Evolutionary conservation across 2,329 filamentous ascomycete genomes (phyloP), one percentile per base, ranked within the genome.

Genomic region (Clonostachys sp.): DNA sequence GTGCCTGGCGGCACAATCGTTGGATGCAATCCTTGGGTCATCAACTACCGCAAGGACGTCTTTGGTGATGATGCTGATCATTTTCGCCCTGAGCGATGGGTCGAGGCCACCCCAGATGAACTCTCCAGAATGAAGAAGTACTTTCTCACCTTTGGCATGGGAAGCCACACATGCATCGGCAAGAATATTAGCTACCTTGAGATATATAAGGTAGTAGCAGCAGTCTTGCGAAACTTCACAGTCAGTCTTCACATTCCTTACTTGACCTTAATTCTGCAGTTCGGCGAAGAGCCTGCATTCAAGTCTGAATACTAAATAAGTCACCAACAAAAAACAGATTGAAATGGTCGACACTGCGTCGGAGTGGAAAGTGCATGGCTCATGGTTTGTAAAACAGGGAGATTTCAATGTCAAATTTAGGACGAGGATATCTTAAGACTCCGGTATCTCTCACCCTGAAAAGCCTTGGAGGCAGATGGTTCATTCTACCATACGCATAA

Each of bases 81-180:
- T 46, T 75, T 74, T 51, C 57, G 60, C 0, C 73, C 73, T 0
- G 72, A 75, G 52, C 61, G 73, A 6, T 76, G 72, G 67, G 57
- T 46, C 7, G 40, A 42, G 34, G 24, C 83, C 83, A 20, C 18
- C 17, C 5, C 16, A 20, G 40, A 8, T 39, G 45, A 30, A 34
- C 45, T 35, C 12, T 46, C 55, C 5, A 20, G 18, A 39, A 39
- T 14, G 36, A 14, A 39, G 36, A 18, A 42, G 12, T 42, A 13
- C 41, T 44, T 12, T 49, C 34, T 66, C 76, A 51, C 18, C 6
- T 80, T 79, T 52, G 76, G 76, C 2, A 70, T 70, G 2, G 76
- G 76, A 0, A 68, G 72, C 4, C 57, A 75, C 48, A 77, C 74
- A 2, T 80, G 76, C 49, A 75, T 80, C 44, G 57, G 57, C 30